Percentiles rank a stretch among this genome's conserved stretches.
Evolutionary conservation across 2,329 filamentous ascomycete species (phyloP).

Genomic region (Xylariaceae sp.): DNA sequence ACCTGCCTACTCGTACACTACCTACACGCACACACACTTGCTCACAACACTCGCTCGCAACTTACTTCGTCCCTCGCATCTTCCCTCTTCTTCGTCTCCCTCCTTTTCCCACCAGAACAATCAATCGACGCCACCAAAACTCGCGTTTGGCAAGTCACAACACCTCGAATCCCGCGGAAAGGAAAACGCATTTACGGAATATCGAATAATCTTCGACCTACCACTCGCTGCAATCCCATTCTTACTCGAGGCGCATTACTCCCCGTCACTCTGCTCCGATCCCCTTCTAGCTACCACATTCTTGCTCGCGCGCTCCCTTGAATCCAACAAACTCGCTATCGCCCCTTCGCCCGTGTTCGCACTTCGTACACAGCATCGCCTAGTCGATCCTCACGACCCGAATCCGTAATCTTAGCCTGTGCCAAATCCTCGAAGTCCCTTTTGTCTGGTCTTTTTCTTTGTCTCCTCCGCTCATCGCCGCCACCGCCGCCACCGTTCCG

Average conservation of each 20-base stretch:
- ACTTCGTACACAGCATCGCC: slow-evolving; percentile 16
- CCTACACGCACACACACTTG: slow-evolving; percentile 15
- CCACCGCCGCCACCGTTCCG: slow-evolving; percentile 8
- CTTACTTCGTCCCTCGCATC: slow-evolving; percentile 18
- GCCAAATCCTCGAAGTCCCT: slow-evolving; percentile 21
- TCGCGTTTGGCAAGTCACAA: slow-evolving; percentile 15
- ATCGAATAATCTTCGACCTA: slow-evolving; percentile 20
- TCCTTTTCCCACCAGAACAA: slow-evolving; percentile 20
- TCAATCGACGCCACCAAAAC: slow-evolving; percentile 22
- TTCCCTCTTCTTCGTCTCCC: slow-evolving; percentile 24
- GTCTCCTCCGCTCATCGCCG: slow-evolving; percentile 15
- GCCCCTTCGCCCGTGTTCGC: slow-evolving; percentile 12
- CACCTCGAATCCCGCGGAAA: slow-evolving; percentile 24
- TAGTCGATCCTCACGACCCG: slow-evolving; percentile 15
- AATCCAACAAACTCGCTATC: slow-evolving; percentile 9
- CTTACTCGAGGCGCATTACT: slow-evolving; percentile 28
- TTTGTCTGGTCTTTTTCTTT: slow-evolving; percentile 30
- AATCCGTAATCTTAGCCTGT: slow-evolving; percentile 15
- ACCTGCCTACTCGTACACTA: slow-evolving; percentile 14
- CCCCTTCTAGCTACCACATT: slow-evolving; percentile 20
- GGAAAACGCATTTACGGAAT: slow-evolving; percentile 22
- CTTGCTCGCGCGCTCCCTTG: slow-evolving; percentile 23
- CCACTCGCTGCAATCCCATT: slow-evolving; percentile 25
- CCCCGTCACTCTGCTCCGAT: slow-evolving; percentile 12
- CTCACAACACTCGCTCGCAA: slow-evolving; percentile 13